Base-by-base conservation (phyloP, 1,139 yeast genomes). In the Kurtzmaniella quercitrusa region DNA sequence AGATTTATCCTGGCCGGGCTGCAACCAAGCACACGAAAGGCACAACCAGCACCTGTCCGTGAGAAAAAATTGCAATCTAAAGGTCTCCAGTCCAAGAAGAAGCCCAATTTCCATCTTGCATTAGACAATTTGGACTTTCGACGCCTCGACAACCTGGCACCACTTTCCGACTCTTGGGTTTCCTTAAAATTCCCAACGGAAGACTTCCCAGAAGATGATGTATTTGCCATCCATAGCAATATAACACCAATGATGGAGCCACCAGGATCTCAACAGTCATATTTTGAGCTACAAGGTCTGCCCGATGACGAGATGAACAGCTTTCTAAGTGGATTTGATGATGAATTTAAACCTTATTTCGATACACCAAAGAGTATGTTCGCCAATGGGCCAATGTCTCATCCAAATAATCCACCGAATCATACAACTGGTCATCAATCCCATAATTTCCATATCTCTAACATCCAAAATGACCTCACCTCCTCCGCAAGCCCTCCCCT, bases 161-260 rank as follows among this genome's bases (percentile, higher is more conserved):
- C 34, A 14, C 37, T 40, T 26, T 40, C 43, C 6, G 45, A 42
- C 17, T 40, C 43, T 7, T 40, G 38, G 12, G 42, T 42, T 8
- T 40, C 45, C 20, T 32, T 38, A 16, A 37, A 33, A 18, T 34
- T 23, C 15, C 19, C 42, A 5, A 30, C 19, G 6, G 44, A 32
- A n/a, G 15, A 14, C 9, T 39, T 36, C 18, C 32, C 19, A 18
- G 47, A 42, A 17, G 51, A 49, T 14, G 48, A 45, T 11, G 40
- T 51, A 40, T 41, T 45, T 38, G 16, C 48, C 44, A 38, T 52
- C 43, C 50, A 51, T 14, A 51, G 51, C 18, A 56, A 52, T 41
- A 49, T 67, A 16, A 71, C 77, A 0, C 76, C 76, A 0, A 59
- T 63, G 6, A 65, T 69, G 68, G 67, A 66, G 37, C 75, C 76